Base-by-base conservation (phyloP, 441 rosid genomes). In the Jatropha multifida region DNA sequence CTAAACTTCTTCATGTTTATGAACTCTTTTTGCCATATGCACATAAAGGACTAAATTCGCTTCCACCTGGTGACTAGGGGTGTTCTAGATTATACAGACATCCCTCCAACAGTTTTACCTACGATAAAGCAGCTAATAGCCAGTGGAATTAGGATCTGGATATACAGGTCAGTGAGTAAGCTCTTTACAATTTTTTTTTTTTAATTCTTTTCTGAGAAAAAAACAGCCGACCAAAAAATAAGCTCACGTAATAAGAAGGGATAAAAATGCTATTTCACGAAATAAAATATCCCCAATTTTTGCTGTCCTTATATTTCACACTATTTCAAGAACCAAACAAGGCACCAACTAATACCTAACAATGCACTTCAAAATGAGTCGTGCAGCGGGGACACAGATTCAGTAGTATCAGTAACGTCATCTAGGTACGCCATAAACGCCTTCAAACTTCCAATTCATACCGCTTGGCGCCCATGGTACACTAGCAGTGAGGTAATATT, bases 381-480 rank as follows among this genome's bases (percentile, higher is more conserved):
- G 7, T 69, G 46, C 81, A 77, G 82, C 17, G 81, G 86, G 2
- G 86, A 85, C 42, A 58, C n/a, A 37, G 80, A 81, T 54, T 76
- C 59, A n/a, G 51, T 46, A 8, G 80, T 81, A 17, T 79, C 79
- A n/a, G 81, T 83, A n/a, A 78, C 85, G 44, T 70, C 82, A 7
- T 54, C 81, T 4, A 71, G 72, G 37, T 75, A 76, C 52, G 65
- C 84, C 23, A 79, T 85, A 17, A 77, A 78, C 61, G n/a, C 1
- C 59, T 61, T 79, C 17, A 51, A 78, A 23, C 81, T 82, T 69
- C 73, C 74, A 0, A 38, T 82, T 7, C 71, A 82, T 73, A 54
- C 73, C 2, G 55, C 56, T 0, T 83, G 84, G 85, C 71, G 10
- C 6, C 78, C 83, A 1, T 81, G 85, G 85, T 79, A 75, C 78